These are phyloP conservation scores for Halenospora varia DNA, from an alignment of 495 filamentous ascomycete genomes.

Conservation along the genomic window DNA sequence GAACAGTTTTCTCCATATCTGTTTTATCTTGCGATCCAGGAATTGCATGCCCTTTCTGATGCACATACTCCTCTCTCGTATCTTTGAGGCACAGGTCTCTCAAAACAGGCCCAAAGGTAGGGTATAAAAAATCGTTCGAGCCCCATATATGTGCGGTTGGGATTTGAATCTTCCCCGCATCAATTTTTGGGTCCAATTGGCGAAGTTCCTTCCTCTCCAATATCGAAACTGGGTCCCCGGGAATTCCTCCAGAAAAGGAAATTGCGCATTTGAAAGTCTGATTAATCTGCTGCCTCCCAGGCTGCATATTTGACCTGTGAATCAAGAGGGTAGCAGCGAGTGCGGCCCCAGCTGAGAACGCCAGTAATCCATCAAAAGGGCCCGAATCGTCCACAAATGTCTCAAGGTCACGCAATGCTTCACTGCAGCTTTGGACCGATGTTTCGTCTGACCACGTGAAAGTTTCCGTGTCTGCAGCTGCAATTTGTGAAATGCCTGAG, in stretches of 20 bases:
- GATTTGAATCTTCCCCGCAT: background rate
- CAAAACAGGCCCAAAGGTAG: background rate
- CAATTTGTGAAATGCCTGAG: no score
- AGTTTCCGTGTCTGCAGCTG: background rate
- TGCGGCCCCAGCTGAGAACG: slow-evolving; percentile 5
- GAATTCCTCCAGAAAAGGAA: background rate
- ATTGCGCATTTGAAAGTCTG: background rate
- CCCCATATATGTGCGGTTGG: background rate
- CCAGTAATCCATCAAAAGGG: slow-evolving; percentile 14
- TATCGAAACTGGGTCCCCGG: background rate
- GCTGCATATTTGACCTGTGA: background rate
- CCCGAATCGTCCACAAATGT: slow-evolving; percentile 13
- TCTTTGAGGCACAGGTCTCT: background rate
- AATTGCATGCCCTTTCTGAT: background rate
- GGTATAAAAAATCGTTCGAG: background rate
- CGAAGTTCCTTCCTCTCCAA: background rate
- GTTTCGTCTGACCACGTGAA: background rate
- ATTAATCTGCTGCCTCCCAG: background rate
- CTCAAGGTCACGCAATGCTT: background rate
- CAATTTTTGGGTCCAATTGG: background rate
- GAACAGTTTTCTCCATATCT: background rate
- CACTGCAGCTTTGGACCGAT: background rate
- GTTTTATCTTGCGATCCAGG: background rate
- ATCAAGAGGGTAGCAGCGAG: background rate
- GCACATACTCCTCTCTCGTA: background rate